These are phyloP conservation scores for Aphanocladium album DNA, from an alignment of 2,329 filamentous ascomycete species.

Conservation along the genomic window DNA sequence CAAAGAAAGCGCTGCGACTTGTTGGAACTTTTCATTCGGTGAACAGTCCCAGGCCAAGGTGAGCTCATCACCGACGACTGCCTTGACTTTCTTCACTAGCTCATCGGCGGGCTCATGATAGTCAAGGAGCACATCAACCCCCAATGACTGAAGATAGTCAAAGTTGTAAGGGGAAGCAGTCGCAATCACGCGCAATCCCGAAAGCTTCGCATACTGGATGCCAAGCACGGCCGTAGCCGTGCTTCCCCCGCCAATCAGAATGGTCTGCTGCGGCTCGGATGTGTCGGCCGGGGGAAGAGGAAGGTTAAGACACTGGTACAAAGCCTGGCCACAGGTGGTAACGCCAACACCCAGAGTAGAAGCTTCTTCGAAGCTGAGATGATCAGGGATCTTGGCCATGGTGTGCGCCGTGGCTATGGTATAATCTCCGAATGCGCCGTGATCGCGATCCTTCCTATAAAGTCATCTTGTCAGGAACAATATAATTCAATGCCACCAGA, in stretches of 20 bases:
- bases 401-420: conserved; percentile 34
- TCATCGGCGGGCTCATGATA: conserved; percentile 25
- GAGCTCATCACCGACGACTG: background rate
- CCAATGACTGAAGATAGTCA: conserved; percentile 32
- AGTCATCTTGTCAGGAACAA: background rate
- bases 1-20: background rate
- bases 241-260: conserved; percentile 44
- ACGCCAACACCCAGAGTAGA: conserved; percentile 37
- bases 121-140: conserved; percentile 43
- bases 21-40: conserved; percentile 6
- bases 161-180: conserved; percentile 35
- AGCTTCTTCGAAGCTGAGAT: conserved; percentile 42
- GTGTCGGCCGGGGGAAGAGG: conserved; percentile 39
- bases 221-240: conserved; percentile 52
- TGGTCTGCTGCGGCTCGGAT: conserved; percentile 25
- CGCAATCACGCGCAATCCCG: conserved; percentile 35
- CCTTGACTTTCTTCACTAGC: background rate
- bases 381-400: conserved; percentile 40
- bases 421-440: conserved; percentile 39
- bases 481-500: too few species aligned
- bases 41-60: conserved; percentile 12
- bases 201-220: conserved; percentile 38
- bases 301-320: conserved; percentile 42
- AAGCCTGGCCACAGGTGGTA: conserved; percentile 40
- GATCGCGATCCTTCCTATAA: conserved; percentile 27